Conservation (phyloP, 2,329 filamentous ascomycete species). For the Colletotrichum gloeosporioides region DNA sequence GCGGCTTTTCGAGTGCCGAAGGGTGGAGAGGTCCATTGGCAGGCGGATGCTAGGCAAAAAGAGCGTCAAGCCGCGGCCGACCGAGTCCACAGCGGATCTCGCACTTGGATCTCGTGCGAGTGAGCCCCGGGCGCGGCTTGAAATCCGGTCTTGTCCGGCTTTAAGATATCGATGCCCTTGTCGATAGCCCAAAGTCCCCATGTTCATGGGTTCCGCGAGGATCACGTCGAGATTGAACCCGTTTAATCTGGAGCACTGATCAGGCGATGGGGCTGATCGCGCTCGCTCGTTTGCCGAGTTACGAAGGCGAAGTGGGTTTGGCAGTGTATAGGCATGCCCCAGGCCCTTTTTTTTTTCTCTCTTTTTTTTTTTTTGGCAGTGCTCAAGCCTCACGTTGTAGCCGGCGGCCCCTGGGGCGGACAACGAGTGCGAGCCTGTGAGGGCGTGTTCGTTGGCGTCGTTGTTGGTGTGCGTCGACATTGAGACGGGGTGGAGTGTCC, state of each 20-base stretch:
- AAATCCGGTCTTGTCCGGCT: conserved; percentile 19
- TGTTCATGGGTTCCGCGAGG: neutral
- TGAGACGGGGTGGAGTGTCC: neutral
- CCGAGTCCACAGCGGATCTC: conserved; percentile 19
- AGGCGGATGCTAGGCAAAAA: conserved; percentile 18
- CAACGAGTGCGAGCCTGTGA: neutral
- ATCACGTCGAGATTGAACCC: conserved; percentile 11
- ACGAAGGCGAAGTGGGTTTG: conserved; percentile 13
- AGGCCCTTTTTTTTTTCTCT: neutral
- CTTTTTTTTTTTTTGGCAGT: neutral
- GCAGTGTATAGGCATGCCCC: neutral
- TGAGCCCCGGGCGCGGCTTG: conserved; percentile 10
- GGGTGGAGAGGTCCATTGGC: conserved; percentile 17
- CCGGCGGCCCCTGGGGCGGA: neutral
- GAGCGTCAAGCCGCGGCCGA: conserved; percentile 12
- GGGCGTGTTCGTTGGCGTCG: neutral
- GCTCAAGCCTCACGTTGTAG: neutral
- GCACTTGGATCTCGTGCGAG: conserved; percentile 18
- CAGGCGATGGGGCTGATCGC: conserved; percentile 18
- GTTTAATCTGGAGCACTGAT: conserved; percentile 10
- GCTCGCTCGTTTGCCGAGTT: conserved; percentile 20
- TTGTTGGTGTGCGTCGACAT: neutral
- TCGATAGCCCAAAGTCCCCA: neutral
- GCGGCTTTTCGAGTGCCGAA: conserved; percentile 20
- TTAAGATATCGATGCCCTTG: conserved; percentile 10